These are phyloP conservation scores for Backusella tuberculispora DNA, from an alignment of 192 early-diverging fungal species.

Conservation along the genomic window DNA sequence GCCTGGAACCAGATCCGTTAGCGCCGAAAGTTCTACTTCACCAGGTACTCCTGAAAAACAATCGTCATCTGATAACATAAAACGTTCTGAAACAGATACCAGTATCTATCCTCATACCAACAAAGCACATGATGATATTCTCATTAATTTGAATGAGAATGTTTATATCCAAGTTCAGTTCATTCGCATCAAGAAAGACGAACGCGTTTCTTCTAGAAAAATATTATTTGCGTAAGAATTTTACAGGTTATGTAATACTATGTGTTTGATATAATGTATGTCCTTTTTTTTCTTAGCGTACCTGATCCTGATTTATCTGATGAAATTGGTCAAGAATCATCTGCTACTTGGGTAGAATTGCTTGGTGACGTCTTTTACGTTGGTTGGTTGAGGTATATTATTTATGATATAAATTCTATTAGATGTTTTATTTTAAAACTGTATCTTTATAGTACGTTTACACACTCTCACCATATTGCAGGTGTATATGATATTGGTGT, in stretches of 20 bases:
- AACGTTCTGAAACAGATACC: not conserved
- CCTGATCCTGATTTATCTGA: constrained; percentile 42
- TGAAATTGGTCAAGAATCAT: constrained; percentile 37
- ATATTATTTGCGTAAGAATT: constrained; percentile 35
- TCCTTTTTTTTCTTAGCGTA: not conserved
- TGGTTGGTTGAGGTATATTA: constrained; percentile 37
- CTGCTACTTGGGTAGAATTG: constrained; percentile 41
- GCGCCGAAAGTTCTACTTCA: not conserved
- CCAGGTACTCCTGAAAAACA: not conserved
- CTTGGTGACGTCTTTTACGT: constrained; percentile 55
- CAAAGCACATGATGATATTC: not conserved
- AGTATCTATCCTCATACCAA: not conserved
- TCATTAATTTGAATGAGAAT: constrained; percentile 36
- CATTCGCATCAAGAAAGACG: constrained; percentile 6
- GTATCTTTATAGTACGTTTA: constrained; percentile 43
- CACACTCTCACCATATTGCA: constrained; percentile 50
- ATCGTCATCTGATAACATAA: not conserved
- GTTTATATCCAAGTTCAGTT: constrained; percentile 39
- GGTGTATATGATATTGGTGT: constrained; percentile 32
- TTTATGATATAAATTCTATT: not conserved
- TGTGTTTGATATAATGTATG: not conserved
- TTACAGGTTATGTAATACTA: not conserved
- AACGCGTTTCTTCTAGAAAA: constrained; percentile 9
- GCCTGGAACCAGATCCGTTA: not conserved
- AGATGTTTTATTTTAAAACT: not conserved